phyloP scores from a whole-genome alignment of 345 rosid species.

The Reutealis trisperma region DNA sequence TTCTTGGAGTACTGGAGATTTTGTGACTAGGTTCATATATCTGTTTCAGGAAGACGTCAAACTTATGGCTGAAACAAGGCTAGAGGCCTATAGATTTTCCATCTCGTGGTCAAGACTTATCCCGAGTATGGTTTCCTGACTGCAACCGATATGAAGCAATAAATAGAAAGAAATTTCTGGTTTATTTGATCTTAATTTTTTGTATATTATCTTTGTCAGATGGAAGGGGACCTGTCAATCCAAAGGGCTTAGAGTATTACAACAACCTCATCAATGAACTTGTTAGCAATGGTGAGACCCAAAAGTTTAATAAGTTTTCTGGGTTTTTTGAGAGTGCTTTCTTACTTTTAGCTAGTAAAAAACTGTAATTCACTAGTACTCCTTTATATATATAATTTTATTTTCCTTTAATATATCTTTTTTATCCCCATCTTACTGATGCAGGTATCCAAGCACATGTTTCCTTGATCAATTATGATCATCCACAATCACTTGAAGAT shows the following conservation, averaged over 20 bases:
- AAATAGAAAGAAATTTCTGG: no score
- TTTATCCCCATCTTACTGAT: neutral
- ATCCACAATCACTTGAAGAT: slow-evolving; percentile 68
- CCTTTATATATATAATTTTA: neutral
- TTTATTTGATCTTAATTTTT: neutral
- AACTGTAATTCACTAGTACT: neutral
- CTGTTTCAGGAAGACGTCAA: slow-evolving; percentile 69
- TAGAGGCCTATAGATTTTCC: slow-evolving; percentile 74
- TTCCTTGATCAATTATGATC: slow-evolving; percentile 54
- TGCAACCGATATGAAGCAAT: neutral
- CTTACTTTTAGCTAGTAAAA: neutral
- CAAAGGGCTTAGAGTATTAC: slow-evolving; percentile 59
- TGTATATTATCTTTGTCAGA: slow-evolving; percentile 30
- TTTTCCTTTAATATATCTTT: neutral
- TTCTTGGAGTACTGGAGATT: neutral
- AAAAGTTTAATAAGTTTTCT: neutral
- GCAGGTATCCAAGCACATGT: slow-evolving; percentile 70
- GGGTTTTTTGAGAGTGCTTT: neutral
- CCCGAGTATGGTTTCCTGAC: slow-evolving; percentile 43
- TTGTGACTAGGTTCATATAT: neutral
- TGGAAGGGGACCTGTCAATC: slow-evolving; percentile 63
- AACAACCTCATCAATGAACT: slow-evolving; percentile 57
- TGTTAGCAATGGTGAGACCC: slow-evolving; percentile 40
- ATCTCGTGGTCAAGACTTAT: slow-evolving; percentile 85
- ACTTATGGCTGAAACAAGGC: slow-evolving; percentile 63